Base-by-base conservation (phyloP, 176 grass and related monocot species). In the Puya raimondii region DNA sequence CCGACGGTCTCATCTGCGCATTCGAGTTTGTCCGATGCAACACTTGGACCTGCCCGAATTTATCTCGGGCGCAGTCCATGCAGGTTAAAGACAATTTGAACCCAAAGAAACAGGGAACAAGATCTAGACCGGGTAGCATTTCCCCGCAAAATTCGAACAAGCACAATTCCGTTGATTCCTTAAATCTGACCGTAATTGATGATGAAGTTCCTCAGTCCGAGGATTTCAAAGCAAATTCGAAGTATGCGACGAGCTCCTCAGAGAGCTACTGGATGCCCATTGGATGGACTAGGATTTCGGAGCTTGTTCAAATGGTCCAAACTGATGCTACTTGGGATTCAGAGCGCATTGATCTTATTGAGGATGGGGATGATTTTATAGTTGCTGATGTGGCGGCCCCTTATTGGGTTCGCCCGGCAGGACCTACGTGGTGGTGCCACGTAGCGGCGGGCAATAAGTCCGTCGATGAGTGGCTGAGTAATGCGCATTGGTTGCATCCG, bases 391-490 rank as follows among this genome's bases (percentile, higher is more conserved):
- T 79, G 13, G 78, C 84, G 18, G 67, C 68, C 20, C 88, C 74
- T 14, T 84, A 84, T 64, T 87, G 81, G 72, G 74, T 84, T 66
- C 67, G 50, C 17, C 75, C 84, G 69, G 67, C 64, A 8, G 84
- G 88, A 22, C 81, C 84, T n/a, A 87, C 70, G 2, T 91, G 88
- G 88, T 84, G 84, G 80, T 91, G 84, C 65, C 84, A 87, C 49
- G 26, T 87, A 51, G 71, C 70, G 0, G 84, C 78, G 11, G 78
- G 72, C 7, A 81, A 87, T 56, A 71, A 63, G 50, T 76, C 64
- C 66, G 63, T 87, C 17, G 72, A 87, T 51, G 52, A 53, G 15
- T 91, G 81, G 88, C 70, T 87, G 16, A 68, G 70, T 17, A 61
- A 71, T 68, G 66, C 65, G 22, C 33, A 72, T 20, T 80, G 79